Conservation (phyloP, 1,139 yeast genomes). For the Saccharomyces hybrid region DNA sequence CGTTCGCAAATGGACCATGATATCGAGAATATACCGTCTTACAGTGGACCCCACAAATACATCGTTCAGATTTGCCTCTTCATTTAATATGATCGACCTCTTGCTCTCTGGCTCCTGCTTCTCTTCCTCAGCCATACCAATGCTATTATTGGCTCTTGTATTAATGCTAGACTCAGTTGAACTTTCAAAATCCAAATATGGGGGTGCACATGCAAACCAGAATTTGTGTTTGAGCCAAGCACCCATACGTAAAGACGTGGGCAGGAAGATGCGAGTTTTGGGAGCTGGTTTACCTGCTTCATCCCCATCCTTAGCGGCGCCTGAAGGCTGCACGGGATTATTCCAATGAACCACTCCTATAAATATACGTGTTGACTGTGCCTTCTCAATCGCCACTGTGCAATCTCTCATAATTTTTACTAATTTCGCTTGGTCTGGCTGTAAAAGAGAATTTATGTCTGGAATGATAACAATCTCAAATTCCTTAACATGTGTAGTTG, state of each 20-base stretch:
- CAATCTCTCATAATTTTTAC: slow-evolving; percentile 8
- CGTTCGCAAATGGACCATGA: slow-evolving; percentile 29
- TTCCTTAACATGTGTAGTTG: background rate
- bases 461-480: slow-evolving; percentile 4
- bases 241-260: slow-evolving; percentile 5
- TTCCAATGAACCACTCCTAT: slow-evolving; percentile 18
- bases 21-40: slow-evolving; percentile 29
- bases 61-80: slow-evolving; percentile 4
- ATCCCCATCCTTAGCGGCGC: background rate
- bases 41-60: slow-evolving; percentile 21
- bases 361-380: slow-evolving; percentile 8
- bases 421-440: slow-evolving; percentile 4
- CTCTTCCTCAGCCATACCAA: background rate
- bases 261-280: slow-evolving; percentile 3
- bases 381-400: slow-evolving; percentile 1
- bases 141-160: background rate
- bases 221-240: slow-evolving; percentile 26
- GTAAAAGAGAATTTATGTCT: background rate
- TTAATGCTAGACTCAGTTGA: background rate
- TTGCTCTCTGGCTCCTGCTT: background rate
- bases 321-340: background rate
- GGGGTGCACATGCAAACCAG: slow-evolving; percentile 25
- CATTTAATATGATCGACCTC: background rate
- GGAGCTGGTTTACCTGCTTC: background rate
- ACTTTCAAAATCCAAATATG: slow-evolving; percentile 3